phyloP scores from a whole-genome alignment of 1,284 basidiomycete species.

The Xerocomus amazonicus region DNA sequence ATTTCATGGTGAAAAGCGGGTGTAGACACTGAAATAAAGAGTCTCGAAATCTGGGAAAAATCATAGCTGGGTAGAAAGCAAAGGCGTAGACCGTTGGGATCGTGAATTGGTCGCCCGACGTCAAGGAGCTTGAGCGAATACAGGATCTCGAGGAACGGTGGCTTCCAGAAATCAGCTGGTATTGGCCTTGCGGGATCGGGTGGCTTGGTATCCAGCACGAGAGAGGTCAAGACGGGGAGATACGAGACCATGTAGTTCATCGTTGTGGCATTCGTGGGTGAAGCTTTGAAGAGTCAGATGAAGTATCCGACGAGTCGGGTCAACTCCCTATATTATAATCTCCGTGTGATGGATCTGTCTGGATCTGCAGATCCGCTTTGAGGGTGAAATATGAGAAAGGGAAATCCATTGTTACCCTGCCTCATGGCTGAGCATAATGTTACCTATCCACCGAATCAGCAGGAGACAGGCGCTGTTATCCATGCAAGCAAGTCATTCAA shows the following conservation, averaged over 20 bases:
- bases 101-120: background rate
- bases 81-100: constrained; percentile 1
- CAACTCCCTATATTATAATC: background rate
- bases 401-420: too few species aligned
- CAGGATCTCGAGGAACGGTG: constrained; percentile 14
- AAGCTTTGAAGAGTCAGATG: constrained; percentile 1
- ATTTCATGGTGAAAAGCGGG: constrained; percentile 8
- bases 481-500: too few species aligned
- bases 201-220: background rate
- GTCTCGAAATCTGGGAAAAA: constrained; percentile 14
- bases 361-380: too few species aligned
- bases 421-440: too few species aligned
- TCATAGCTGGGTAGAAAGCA: constrained; percentile 22
- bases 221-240: constrained; percentile 8
- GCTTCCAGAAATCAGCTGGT: constrained; percentile 4
- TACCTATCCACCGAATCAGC: background rate
- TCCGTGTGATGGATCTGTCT: too few species aligned
- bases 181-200: background rate
- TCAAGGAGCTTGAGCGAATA: constrained; percentile 9
- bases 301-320: background rate
- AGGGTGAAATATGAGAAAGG: too few species aligned
- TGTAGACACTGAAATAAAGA: constrained; percentile 13
- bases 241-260: background rate
- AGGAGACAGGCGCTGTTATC: too few species aligned
- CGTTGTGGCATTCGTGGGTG: constrained; percentile 12